A percentile compares a stretch with the other conserved stretches of the same genome.
Evolutionary conservation across 139 green algal genomes (phyloP).

Genomic region (Chlamydomonas incerta): DNA sequence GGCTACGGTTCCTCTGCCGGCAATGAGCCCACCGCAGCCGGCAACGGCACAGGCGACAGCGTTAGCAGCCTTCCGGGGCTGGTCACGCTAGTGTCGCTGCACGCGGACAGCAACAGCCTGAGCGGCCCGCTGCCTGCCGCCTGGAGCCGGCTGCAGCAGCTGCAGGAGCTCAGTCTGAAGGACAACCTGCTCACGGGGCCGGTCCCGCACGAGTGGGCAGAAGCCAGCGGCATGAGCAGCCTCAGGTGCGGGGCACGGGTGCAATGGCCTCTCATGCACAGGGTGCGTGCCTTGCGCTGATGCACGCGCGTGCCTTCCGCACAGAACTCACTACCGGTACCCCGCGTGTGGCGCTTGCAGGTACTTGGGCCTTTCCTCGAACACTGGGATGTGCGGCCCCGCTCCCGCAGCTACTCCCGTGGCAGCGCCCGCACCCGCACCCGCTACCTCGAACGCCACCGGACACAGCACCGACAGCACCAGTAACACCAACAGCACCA

Average conservation of each 20-base stretch:
- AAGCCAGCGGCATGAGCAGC: neutral
- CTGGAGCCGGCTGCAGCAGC: conserved; percentile 5
- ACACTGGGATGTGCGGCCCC: conserved; percentile 4
- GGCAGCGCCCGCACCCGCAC: neutral
- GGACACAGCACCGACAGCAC: neutral
- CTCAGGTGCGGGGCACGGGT: conserved; percentile 19
- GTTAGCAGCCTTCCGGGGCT: neutral
- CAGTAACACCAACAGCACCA: neutral
- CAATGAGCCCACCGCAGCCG: too few species aligned
- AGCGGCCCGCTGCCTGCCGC: neutral
- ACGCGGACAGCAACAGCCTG: conserved; percentile 19
- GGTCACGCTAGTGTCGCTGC: neutral
- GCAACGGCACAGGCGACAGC: too few species aligned
- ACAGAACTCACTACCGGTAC: too few species aligned
- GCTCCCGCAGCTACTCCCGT: neutral
- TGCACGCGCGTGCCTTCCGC: too few species aligned
- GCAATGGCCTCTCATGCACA: too few species aligned
- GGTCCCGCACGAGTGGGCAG: neutral
- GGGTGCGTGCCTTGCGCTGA: too few species aligned
- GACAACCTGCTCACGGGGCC: conserved; percentile 4
- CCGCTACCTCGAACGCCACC: neutral
- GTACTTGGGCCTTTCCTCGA: conserved; percentile 7
- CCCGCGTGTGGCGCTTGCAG: neutral
- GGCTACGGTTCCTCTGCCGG: too few species aligned
- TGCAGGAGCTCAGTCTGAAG: conserved; percentile 23